A percentile compares a stretch with the other conserved stretches of the same genome.
Conservation (phyloP, 257 asterid species). For the Solanum pinnatisectum region DNA sequence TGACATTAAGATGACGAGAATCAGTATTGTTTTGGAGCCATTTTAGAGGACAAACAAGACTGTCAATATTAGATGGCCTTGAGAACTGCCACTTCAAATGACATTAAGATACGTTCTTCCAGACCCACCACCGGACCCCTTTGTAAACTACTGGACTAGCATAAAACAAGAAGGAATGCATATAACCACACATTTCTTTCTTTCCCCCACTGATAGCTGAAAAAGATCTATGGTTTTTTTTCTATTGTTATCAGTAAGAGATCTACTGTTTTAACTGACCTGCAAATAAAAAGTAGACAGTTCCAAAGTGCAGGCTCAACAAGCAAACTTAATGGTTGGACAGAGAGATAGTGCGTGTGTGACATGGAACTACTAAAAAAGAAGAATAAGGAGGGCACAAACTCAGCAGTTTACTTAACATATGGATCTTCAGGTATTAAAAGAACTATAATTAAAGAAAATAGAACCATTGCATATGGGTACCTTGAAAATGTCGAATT, state of each 20-base stretch:
- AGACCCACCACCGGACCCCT: not conserved
- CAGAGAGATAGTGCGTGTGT: not conserved
- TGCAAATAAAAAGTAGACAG: not conserved
- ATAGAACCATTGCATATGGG: not conserved
- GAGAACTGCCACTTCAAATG: not conserved
- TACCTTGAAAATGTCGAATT: not conserved
- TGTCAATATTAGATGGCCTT: not conserved
- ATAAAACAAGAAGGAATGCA: not conserved
- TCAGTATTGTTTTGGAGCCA: not conserved
- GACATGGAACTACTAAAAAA: not conserved
- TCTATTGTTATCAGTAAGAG: not conserved
- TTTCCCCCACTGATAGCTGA: not conserved
- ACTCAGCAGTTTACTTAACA: not conserved
- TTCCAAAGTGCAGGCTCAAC: not conserved
- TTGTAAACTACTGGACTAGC: not conserved
- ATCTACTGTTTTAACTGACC: not conserved
- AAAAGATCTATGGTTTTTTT: not conserved
- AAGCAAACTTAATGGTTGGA: not conserved
- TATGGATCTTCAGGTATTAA: not conserved
- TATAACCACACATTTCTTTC: not conserved
- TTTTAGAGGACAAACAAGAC: not conserved
- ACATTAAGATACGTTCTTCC: not conserved
- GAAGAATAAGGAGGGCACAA: not conserved
- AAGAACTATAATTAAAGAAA: not conserved
- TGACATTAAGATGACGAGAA: not conserved